Evolutionary conservation across 2,329 filamentous ascomycete species (phyloP), one percentile per base, ranked within the genome.

Genomic region (Huntiella bhutanensis): DNA sequence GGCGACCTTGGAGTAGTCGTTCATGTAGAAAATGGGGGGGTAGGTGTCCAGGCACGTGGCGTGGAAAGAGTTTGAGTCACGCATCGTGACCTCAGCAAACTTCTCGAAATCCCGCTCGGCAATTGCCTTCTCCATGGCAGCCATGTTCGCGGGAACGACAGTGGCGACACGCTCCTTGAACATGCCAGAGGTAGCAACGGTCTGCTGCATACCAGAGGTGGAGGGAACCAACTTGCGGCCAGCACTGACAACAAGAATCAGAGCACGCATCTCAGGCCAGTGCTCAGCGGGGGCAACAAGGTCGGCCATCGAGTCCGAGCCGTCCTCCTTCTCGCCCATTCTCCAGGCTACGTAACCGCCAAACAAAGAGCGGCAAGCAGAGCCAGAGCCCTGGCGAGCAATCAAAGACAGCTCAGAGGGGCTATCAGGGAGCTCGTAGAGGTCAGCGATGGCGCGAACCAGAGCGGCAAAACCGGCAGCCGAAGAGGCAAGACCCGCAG

Each of bases 21-120:
- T 98, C 71, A 98, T 79, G 69, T 98, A 98, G 64, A 94, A 95
- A 59, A 98, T 98, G 13, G 92, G 91, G 39, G 92, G 91, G 64
- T 85, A 86, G 1, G 91, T 96, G 60, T 98, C 91, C 55, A 92
- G 69, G 61, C 91, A 96, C 48, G 80, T 85, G 34, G 91, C 84
- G 62, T 98, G 91, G 76, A 98, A 98, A 50, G 78, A 84, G 67
- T 98, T 98, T 59, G 82, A 92, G 60, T 98, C 91, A 61, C 79
- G 80, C 87, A 95, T 98, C 12, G 91, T 94, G 51, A 95, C 73
- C 59, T 83, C 77, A 17, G 81, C 91, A 58, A 98, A 98, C 15
- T 72, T 68, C 55, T 77, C 74, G 64, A 98, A 98, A 64, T 98
- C 82, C 55, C 74, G 75, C 52, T 73, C 70, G 54, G 69, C 64